These are phyloP conservation scores for Blastobotrys attinorum DNA, from an alignment of 805 yeast species.

Conservation along the genomic window DNA sequence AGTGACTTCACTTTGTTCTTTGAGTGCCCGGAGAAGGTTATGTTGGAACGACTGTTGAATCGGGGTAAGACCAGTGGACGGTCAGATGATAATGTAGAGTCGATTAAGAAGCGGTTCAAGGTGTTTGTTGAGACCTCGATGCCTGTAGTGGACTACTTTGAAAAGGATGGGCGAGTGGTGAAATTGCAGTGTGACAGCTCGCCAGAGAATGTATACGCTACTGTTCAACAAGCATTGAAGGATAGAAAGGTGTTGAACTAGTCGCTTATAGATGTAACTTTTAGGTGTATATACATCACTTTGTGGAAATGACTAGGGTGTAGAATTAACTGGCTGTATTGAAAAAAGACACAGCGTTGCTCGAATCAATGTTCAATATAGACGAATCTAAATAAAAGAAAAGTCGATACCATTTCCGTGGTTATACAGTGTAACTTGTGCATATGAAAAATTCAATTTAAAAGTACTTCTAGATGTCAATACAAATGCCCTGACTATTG, in stretches of 20 bases:
- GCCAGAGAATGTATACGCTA: constrained; percentile 65
- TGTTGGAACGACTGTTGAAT: constrained; percentile 77
- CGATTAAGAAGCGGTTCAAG: constrained; percentile 81
- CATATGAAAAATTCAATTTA: too few species aligned
- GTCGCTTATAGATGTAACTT: background rate
- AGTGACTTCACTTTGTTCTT: constrained; percentile 33
- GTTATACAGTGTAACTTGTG: too few species aligned
- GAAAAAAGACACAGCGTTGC: too few species aligned
- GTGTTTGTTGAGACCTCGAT: constrained; percentile 81
- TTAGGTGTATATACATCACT: too few species aligned
- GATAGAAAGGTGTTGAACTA: constrained; percentile 10
- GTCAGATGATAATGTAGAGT: constrained; percentile 84
- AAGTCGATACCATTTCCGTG: too few species aligned
- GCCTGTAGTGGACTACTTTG: constrained; percentile 87
- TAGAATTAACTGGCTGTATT: too few species aligned
- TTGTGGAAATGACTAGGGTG: too few species aligned
- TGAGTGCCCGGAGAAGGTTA: constrained; percentile 66
- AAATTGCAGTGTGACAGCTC: constrained; percentile 71
- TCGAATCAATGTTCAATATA: too few species aligned
- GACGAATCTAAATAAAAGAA: too few species aligned
- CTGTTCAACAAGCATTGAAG: constrained; percentile 61
- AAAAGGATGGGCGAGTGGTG: constrained; percentile 64
- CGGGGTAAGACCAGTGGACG: constrained; percentile 96
- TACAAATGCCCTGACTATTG: too few species aligned
- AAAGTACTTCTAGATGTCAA: too few species aligned